Evolutionary conservation across 1,284 basidiomycete genomes (phyloP).

Genomic region (Neonothopanus nambi): DNA sequence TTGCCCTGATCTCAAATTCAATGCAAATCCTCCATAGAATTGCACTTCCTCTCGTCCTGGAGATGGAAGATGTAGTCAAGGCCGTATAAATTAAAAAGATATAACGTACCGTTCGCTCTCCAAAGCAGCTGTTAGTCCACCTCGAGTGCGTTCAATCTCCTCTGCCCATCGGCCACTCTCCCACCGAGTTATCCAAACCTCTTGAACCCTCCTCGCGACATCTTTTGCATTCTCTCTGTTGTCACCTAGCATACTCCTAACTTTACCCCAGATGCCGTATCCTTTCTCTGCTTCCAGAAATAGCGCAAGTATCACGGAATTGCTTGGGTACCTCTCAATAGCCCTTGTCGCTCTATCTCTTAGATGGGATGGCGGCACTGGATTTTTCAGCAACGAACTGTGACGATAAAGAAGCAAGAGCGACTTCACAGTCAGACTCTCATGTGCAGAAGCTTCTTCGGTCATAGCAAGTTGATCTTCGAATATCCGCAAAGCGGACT

Average conservation of each 20-base stretch:
- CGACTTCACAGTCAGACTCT: constrained; percentile 60
- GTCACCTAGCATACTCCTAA: constrained; percentile 54
- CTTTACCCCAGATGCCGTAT: constrained; percentile 71
- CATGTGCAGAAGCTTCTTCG: constrained; percentile 40
- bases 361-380: constrained; percentile 60
- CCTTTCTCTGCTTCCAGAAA: constrained; percentile 81
- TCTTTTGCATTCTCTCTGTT: constrained; percentile 48
- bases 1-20: constrained; percentile 78
- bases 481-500: constrained; percentile 46
- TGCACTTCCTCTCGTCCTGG: constrained; percentile 67
- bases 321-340: constrained; percentile 63
- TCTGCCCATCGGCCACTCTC: constrained; percentile 67
- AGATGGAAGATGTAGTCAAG: constrained; percentile 9
- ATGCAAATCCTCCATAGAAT: constrained; percentile 80
- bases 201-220: constrained; percentile 57
- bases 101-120: constrained; percentile 60
- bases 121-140: constrained; percentile 59
- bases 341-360: constrained; percentile 59
- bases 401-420: constrained; percentile 67
- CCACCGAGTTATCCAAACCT: constrained; percentile 80
- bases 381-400: constrained; percentile 51
- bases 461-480: constrained; percentile 39
- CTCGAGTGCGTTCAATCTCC: constrained; percentile 71
- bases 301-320: constrained; percentile 73
- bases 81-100: not conserved